These are phyloP conservation scores for Psophocarpus tetragonolobus DNA, from an alignment of 306 rosid genomes.

Conservation along the genomic window DNA sequence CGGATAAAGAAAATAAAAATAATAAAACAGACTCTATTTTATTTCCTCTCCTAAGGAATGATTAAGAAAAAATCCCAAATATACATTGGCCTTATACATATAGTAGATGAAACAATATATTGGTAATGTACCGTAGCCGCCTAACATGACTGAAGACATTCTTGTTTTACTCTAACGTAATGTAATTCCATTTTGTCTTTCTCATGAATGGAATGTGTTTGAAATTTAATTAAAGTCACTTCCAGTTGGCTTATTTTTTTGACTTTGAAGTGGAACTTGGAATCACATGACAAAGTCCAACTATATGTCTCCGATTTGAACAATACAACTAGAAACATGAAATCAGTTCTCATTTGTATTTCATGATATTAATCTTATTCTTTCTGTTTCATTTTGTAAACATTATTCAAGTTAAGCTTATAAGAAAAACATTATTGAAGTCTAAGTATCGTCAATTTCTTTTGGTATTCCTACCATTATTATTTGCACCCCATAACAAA, in stretches of 20 bases:
- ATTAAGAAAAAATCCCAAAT: background rate
- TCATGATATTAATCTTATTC: too few relatives aligned
- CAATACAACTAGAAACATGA: background rate
- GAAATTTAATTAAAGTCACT: constrained; percentile 11
- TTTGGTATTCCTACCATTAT: too few relatives aligned
- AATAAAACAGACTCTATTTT: background rate
- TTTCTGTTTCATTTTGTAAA: too few relatives aligned
- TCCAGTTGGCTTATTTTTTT: background rate
- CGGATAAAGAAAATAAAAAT: too few relatives aligned
- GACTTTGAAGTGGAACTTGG: constrained; percentile 23
- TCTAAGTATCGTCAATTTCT: too few relatives aligned
- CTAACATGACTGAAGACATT: constrained; percentile 3
- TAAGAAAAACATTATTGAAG: too few relatives aligned
- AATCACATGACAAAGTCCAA: background rate
- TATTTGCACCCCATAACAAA: too few relatives aligned
- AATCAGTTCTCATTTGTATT: background rate
- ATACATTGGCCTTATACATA: background rate
- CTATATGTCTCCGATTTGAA: background rate
- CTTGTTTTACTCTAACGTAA: background rate
- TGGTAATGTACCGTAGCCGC: background rate
- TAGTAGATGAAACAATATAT: background rate
- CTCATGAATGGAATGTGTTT: background rate
- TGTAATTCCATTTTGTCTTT: background rate
- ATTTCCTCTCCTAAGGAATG: background rate
- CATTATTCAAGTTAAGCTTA: too few relatives aligned